A percentile compares a stretch with the other conserved stretches of the same genome.
Evolutionary conservation across 2,329 filamentous ascomycete genomes (phyloP).

Genomic region (Fusarium annulatum): DNA sequence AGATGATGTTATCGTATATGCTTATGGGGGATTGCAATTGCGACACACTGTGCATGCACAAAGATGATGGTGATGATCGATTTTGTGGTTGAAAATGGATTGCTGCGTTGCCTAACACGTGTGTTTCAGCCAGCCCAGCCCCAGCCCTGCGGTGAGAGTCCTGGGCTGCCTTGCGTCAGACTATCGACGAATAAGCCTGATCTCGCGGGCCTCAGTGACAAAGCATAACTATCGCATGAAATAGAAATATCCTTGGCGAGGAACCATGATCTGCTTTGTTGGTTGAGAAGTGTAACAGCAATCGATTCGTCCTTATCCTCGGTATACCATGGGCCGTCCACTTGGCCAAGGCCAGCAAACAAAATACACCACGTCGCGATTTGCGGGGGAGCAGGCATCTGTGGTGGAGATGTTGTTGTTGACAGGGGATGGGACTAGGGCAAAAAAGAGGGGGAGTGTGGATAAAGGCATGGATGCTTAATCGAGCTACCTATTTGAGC

Average conservation of each 20-base stretch:
- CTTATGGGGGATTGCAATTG: slow-evolving; percentile 1
- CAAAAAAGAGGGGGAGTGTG: slow-evolving; percentile 24
- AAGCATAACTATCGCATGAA: slow-evolving; percentile 8
- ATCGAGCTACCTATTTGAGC: slow-evolving; percentile 22
- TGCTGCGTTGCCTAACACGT: slow-evolving; percentile 17
- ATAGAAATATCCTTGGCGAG: background rate
- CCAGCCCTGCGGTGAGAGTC: slow-evolving; percentile 6
- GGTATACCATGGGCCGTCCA: slow-evolving; percentile 25
- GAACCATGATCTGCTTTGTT: too few species aligned
- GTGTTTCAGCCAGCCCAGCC: slow-evolving; percentile 31
- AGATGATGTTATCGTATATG: slow-evolving; percentile 6
- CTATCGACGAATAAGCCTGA: slow-evolving; percentile 7
- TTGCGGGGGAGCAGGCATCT: slow-evolving; percentile 38
- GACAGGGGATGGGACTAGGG: slow-evolving; percentile 15
- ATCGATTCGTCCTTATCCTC: slow-evolving; percentile 7
- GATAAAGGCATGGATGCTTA: slow-evolving; percentile 13
- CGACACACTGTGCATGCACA: slow-evolving; percentile 25
- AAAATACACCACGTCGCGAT: slow-evolving; percentile 22
- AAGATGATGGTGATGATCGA: background rate
- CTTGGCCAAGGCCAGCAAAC: slow-evolving; percentile 25
- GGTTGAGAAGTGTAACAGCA: too few species aligned
- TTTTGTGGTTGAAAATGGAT: slow-evolving; percentile 12
- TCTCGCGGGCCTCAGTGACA: slow-evolving; percentile 19
- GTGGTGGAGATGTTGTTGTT: slow-evolving; percentile 16
- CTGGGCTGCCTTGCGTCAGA: slow-evolving; percentile 3